A percentile compares a stretch with the other conserved stretches of the same genome.
These are phyloP conservation scores for Tausonia pullulans DNA, from an alignment of 1,284 basidiomycete genomes.

Conservation along the genomic window DNA sequence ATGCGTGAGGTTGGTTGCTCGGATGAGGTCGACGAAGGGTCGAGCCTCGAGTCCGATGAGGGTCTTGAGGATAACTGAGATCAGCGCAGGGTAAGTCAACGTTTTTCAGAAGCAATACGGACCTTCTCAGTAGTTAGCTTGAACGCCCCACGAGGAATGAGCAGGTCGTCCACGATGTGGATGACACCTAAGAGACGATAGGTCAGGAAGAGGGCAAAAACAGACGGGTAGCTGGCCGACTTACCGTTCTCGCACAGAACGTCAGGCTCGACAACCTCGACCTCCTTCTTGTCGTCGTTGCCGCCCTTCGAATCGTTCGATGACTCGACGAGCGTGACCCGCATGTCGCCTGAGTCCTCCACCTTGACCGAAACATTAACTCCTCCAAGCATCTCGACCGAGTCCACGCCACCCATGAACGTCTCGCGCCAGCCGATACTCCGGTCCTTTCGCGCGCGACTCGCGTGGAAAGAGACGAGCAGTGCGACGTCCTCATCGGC, in stretches of 20 bases:
- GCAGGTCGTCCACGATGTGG: constrained; percentile 72
- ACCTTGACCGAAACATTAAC: constrained; percentile 1
- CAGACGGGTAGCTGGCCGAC: constrained; percentile 23
- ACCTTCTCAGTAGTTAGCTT: constrained; percentile 83
- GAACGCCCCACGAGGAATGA: constrained; percentile 65
- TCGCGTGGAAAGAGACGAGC: constrained; percentile 65
- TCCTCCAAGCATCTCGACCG: constrained; percentile 22
- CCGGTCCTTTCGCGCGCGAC: constrained; percentile 24
- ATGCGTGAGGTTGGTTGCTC: constrained; percentile 61
- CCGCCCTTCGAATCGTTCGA: background rate
- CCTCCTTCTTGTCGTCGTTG: background rate
- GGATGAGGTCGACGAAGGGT: constrained; percentile 75
- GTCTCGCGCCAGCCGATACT: constrained; percentile 24
- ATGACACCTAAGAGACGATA: constrained; percentile 48
- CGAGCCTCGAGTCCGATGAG: constrained; percentile 82
- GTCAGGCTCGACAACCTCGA: constrained; percentile 22
- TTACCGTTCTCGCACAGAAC: constrained; percentile 40
- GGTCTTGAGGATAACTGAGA: constrained; percentile 23
- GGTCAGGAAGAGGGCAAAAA: constrained; percentile 1
- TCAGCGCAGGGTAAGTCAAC: background rate
- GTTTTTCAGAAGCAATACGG: background rate
- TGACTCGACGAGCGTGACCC: background rate
- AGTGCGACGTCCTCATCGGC: constrained; percentile 63
- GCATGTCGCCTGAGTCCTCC: constrained; percentile 17
- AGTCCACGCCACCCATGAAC: constrained; percentile 18